These are phyloP conservation scores for Globisporangium carolinianum DNA, from an alignment of 352 stramenopile genomes.

Conservation along the genomic window DNA sequence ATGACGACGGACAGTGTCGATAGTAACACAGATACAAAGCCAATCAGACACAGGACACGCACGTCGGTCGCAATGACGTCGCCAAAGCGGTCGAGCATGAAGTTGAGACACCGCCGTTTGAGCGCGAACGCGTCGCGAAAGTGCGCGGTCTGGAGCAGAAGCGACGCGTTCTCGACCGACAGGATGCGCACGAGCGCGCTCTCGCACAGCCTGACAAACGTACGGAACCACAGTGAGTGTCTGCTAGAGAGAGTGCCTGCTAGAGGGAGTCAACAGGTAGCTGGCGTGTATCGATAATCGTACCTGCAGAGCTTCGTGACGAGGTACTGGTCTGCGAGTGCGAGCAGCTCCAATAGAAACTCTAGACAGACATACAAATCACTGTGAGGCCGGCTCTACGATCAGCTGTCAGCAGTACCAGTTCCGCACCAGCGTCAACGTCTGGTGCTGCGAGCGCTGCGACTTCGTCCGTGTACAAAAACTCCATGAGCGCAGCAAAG, in stretches of 20 bases:
- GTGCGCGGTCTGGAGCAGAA: conserved; percentile 73
- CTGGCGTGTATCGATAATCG: background rate
- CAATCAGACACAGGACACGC: background rate
- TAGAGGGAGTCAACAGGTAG: too few relatives aligned
- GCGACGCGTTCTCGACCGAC: conserved; percentile 64
- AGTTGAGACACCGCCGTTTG: conserved; percentile 76
- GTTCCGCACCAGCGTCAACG: conserved; percentile 30
- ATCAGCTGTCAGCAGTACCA: background rate
- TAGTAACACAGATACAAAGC: too few relatives aligned
- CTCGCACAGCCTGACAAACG: conserved; percentile 56
- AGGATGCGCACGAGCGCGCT: conserved; percentile 56
- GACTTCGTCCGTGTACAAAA: conserved; percentile 86
- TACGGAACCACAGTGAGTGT: background rate
- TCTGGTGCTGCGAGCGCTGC: conserved; percentile 22
- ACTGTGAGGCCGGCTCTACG: background rate
- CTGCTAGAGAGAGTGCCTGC: too few relatives aligned
- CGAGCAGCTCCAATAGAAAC: conserved; percentile 76
- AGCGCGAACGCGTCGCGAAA: conserved; percentile 60
- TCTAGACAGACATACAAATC: conserved; percentile 23
- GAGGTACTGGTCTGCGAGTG: conserved; percentile 85
- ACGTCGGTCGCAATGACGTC: conserved; percentile 69
- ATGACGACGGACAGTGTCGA: too few relatives aligned
- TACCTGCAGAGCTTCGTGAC: conserved; percentile 51
- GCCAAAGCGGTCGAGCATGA: conserved; percentile 77
- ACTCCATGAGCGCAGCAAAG: conserved; percentile 83